phyloP scores from a whole-genome alignment of 2,329 filamentous ascomycete genomes.

The Fusarium tupiense region DNA sequence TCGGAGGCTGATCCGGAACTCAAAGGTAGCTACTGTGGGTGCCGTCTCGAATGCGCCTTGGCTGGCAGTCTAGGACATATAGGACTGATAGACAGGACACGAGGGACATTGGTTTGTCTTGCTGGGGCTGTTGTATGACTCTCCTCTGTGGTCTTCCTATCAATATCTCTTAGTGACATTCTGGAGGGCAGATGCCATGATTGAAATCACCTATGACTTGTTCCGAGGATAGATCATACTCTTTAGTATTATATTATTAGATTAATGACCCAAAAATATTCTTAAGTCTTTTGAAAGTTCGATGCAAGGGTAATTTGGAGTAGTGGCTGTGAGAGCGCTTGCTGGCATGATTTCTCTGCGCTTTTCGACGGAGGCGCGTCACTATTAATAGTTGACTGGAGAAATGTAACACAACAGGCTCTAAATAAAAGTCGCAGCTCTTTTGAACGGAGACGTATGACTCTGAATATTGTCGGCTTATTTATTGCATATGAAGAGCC shows the following conservation, averaged over 20 bases:
- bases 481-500: no score
- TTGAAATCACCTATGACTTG: neutral
- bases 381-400: neutral
- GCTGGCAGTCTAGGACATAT: neutral
- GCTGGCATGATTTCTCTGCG: neutral
- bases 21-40: neutral
- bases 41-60: neutral
- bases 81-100: no score
- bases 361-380: neutral
- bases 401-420: neutral
- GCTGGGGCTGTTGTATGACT: neutral
- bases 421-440: neutral
- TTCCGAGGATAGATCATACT: neutral
- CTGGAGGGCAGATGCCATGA: neutral
- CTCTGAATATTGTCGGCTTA: fast-evolving
- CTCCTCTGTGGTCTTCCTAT: no score
- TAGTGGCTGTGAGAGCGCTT: neutral
- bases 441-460: neutral
- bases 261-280: fast-evolving
- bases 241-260: neutral
- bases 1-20: neutral
- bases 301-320: neutral
- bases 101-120: neutral
- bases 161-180: neutral
- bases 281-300: neutral